These are phyloP conservation scores for Coleophoma cylindrospora DNA, from an alignment of 2,329 filamentous ascomycete species.

Conservation along the genomic window DNA sequence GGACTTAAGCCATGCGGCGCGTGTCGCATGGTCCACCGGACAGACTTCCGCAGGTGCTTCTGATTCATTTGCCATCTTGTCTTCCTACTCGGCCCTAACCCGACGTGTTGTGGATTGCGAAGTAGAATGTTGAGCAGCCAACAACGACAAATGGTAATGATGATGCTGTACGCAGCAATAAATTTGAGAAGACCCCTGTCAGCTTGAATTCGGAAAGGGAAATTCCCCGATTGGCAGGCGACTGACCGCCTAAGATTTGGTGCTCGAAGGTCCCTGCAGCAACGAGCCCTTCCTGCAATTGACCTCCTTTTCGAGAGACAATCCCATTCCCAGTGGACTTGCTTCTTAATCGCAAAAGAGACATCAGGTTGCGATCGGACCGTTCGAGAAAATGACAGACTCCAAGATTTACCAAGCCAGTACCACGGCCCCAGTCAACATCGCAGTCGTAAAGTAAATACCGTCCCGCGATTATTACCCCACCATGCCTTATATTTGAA, in stretches of 20 bases:
- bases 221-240: slow-evolving; percentile 14
- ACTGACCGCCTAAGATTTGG: slow-evolving; percentile 11
- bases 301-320: no score
- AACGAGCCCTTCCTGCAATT: neutral
- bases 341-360: no score
- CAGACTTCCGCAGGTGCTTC: slow-evolving; percentile 46
- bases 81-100: no score
- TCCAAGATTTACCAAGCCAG: slow-evolving; percentile 74
- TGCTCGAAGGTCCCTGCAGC: neutral
- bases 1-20: slow-evolving; percentile 73
- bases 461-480: slow-evolving; percentile 13
- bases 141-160: neutral
- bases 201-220: neutral
- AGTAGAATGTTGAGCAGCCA: neutral
- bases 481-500: slow-evolving; percentile 3
- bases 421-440: slow-evolving; percentile 96
- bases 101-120: neutral
- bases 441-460: slow-evolving; percentile 88
- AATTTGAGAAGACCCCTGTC: slow-evolving; percentile 9
- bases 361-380: no score
- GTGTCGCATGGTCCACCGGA: slow-evolving; percentile 85
- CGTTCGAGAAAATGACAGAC: slow-evolving; percentile 20
- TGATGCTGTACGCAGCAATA: slow-evolving; percentile 9
- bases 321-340: no score
- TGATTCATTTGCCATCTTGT: slow-evolving; percentile 22